Evolutionary conservation across 345 rosid species (phyloP).

Genomic region (Brassica carinata): DNA sequence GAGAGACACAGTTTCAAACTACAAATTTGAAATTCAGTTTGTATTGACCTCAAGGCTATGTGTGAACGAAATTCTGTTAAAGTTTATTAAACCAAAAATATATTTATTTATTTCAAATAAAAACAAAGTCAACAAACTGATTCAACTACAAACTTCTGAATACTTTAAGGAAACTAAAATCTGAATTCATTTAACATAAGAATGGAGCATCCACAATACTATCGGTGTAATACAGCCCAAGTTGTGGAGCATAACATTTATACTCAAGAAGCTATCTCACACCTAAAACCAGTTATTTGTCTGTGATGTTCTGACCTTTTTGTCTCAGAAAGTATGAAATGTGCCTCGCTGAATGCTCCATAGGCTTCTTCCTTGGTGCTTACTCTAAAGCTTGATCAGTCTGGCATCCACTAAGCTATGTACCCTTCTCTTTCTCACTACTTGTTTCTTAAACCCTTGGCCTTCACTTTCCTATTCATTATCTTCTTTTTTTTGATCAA

Average conservation of each 20-base stretch:
- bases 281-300: slow-evolving; percentile 53
- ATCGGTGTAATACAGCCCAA: slow-evolving; percentile 56
- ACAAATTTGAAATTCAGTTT: background rate
- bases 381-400: slow-evolving; percentile 82
- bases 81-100: background rate
- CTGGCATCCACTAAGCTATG: slow-evolving; percentile 84
- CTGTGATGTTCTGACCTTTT: slow-evolving; percentile 47
- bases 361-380: slow-evolving; percentile 56
- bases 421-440: slow-evolving; percentile 53
- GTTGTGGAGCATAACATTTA: slow-evolving; percentile 73
- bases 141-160: background rate
- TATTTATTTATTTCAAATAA: background rate
- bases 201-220: slow-evolving; percentile 51
- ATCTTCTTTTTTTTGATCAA: slow-evolving; percentile 22
- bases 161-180: background rate
- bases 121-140: background rate
- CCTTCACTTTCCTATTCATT: slow-evolving; percentile 67
- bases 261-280: slow-evolving; percentile 60
- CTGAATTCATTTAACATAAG: slow-evolving; percentile 21
- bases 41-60: background rate
- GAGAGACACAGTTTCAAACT: background rate
- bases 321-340: slow-evolving; percentile 53
- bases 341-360: slow-evolving; percentile 81
- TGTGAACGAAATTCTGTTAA: background rate
- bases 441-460: background rate